phyloP scores from a whole-genome alignment of 2,329 filamentous ascomycete species.

The Penicillium sp. region DNA sequence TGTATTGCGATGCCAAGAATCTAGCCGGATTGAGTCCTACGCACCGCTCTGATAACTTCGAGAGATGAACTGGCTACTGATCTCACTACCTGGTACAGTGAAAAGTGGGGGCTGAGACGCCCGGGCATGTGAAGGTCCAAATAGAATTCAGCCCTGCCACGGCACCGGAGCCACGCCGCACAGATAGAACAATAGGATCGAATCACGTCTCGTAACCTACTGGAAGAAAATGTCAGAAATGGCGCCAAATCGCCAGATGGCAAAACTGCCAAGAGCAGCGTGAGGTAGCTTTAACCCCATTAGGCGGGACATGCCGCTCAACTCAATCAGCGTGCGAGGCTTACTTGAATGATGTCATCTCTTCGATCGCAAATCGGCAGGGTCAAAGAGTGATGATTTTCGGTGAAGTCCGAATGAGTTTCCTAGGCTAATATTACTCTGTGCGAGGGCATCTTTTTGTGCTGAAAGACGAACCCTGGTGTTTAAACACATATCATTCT shows the following conservation, averaged over 20 bases:
- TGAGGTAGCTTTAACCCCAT: not conserved
- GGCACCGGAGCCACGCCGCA: not conserved
- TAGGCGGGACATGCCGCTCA: not conserved
- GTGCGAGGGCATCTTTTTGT: not conserved
- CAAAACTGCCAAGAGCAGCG: not conserved
- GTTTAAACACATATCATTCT: not conserved
- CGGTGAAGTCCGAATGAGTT: not conserved
- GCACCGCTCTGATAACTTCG: not conserved
- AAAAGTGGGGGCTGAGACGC: not conserved
- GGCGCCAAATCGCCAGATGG: not conserved
- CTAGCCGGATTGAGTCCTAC: not conserved
- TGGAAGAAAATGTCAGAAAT: not conserved
- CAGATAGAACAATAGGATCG: not conserved
- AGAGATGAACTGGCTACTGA: not conserved
- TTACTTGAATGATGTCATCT: not conserved
- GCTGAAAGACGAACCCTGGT: not conserved
- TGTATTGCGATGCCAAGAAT: not conserved
- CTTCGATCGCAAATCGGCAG: not conserved
- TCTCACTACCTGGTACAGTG: not conserved
- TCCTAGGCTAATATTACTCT: not conserved
- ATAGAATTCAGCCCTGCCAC: conserved; percentile 1
- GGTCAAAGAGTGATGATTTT: not conserved
- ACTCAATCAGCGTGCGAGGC: not conserved
- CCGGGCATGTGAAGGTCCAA: not conserved
- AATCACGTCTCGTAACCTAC: not conserved